Evolutionary conservation across 2,329 filamentous ascomycete genomes (phyloP), one percentile per base, ranked within the genome.

Genomic region (Cryphonectria japonica): DNA sequence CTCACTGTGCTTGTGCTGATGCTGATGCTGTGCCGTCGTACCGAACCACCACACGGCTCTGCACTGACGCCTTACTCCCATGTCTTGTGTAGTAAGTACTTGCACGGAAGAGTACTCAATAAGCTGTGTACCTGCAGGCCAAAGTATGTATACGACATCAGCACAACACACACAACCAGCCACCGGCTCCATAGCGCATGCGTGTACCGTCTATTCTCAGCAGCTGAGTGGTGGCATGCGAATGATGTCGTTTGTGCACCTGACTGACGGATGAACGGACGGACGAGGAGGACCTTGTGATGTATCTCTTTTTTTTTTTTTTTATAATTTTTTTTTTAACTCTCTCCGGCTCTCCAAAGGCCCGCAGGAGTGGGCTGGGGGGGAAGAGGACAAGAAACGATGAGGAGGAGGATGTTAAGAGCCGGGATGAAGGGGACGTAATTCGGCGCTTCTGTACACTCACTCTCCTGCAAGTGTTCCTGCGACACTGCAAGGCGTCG

Each of bases 101-200:
- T n/a, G 8, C 5, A 22, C 7, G 43, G 22, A 50, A 3, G 26
- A 26, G 26, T 26, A 26, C 26, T 26, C 26, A 37, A 32, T 54
- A 52, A 41, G 32, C 63, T 52, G 63, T 52, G 63, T 66, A 66
- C 63, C 64, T 66, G 64, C 64, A 66, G 64, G 64, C 22, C 8
- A n/a, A 50, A 7, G 46, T n/a, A 50, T 19, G 41, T 59, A 59
- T 32, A 67, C 54, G 54, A 59, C 54, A 59, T 59, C 54, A 59
- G 54, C 54, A 59, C 29, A 59, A 32, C 54, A 16, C 13, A 32
- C 52, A 14, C 41, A 22, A 50, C 54, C 54, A 59, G 54, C 54
- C 54, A 59, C 54, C 54, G 54, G 29, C 54, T 32, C 54, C 26
- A 26, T 59, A 32, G 54, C 4, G 54, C 54, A 59, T 32, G 6